Percentiles rank a stretch among this genome's conserved stretches.
Conservation (phyloP, 495 filamentous ascomycete genomes). For the Saxophila tyrrhenica region DNA sequence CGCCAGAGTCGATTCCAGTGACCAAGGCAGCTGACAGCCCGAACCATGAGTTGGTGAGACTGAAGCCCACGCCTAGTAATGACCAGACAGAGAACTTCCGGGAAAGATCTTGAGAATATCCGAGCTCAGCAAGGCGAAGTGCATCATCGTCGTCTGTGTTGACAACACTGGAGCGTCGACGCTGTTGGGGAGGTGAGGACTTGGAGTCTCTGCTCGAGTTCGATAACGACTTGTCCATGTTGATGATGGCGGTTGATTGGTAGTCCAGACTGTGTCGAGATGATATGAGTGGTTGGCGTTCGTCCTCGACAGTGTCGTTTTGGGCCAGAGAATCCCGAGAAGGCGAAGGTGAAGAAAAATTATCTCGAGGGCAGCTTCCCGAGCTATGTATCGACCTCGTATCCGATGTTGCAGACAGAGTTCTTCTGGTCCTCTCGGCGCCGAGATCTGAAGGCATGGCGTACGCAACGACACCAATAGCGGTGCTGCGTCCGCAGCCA, state of each 20-base stretch:
- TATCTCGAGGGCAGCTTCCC: background rate
- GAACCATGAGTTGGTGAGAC: constrained; percentile 55
- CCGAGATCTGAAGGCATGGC: background rate
- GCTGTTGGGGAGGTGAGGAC: background rate
- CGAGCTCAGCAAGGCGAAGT: constrained; percentile 39
- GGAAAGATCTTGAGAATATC: constrained; percentile 46
- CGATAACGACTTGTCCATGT: background rate
- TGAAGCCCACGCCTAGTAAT: constrained; percentile 49
- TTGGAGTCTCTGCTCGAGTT: background rate
- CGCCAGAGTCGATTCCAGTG: constrained; percentile 51
- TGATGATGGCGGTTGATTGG: background rate
- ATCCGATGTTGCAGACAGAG: background rate
- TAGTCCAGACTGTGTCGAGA: background rate
- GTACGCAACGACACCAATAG: background rate
- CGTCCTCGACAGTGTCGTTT: background rate
- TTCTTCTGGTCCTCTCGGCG: background rate
- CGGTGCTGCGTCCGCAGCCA: too few relatives aligned
- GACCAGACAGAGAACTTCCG: constrained; percentile 49
- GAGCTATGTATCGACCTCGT: background rate
- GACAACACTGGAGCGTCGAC: background rate
- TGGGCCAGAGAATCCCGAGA: background rate
- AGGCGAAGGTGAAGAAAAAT: background rate
- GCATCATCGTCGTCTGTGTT: constrained; percentile 20
- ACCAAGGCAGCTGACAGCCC: constrained; percentile 47
- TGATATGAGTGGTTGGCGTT: background rate